Evolutionary conservation across 2,329 filamentous ascomycete genomes (phyloP).

Genomic region (Tolypocladium tundrense): DNA sequence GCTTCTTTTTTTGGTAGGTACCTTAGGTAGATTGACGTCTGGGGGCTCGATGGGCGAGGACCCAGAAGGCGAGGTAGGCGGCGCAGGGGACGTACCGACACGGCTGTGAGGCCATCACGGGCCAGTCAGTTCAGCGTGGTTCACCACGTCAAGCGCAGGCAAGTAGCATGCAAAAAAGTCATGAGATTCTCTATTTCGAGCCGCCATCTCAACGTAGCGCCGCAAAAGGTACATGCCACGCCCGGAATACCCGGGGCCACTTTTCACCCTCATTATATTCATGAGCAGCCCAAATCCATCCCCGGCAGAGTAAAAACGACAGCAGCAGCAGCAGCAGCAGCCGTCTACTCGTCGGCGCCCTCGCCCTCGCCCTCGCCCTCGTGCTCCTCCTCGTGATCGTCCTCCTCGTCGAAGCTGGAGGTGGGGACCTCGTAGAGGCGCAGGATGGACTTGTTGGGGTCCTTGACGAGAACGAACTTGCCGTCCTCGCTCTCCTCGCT

Average conservation of each 20-base stretch:
- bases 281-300: background rate
- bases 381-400: slow-evolving; percentile 53
- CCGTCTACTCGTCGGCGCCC: slow-evolving; percentile 16
- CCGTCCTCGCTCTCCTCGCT: slow-evolving; percentile 67
- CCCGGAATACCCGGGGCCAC: background rate
- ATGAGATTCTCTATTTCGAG: background rate
- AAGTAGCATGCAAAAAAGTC: background rate
- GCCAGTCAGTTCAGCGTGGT: background rate
- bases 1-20: background rate
- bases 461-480: slow-evolving; percentile 76
- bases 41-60: background rate
- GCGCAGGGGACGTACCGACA: background rate
- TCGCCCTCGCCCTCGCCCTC: slow-evolving; percentile 35
- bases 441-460: slow-evolving; percentile 94
- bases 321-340: background rate
- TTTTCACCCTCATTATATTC: background rate
- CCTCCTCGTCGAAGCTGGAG: slow-evolving; percentile 84
- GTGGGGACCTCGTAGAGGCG: slow-evolving; percentile 85
- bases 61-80: background rate
- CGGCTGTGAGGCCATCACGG: background rate
- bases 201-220: background rate
- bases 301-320: background rate
- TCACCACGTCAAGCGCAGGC: background rate
- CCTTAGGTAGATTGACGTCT: background rate
- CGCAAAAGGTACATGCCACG: background rate